Percentiles rank a stretch among this genome's conserved stretches.
These are phyloP conservation scores for Moesziomyces sp. DNA, from an alignment of 1,284 basidiomycete species.

Conservation along the genomic window DNA sequence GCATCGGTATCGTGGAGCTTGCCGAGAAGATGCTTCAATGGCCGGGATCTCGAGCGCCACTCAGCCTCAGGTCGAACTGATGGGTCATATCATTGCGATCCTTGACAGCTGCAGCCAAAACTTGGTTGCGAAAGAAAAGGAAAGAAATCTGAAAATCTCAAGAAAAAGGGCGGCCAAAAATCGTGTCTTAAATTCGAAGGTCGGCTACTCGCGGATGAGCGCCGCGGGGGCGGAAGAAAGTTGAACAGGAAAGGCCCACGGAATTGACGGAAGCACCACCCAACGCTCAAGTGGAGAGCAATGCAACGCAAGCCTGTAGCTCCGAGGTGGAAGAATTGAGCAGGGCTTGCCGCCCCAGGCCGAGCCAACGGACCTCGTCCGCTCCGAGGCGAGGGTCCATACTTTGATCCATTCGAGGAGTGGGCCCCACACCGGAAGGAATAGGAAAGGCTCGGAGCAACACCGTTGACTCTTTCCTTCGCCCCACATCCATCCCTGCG, in stretches of 20 bases:
- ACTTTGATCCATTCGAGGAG: background rate
- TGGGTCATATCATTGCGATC: slow-evolving; percentile 3
- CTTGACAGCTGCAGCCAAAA: slow-evolving; percentile 1
- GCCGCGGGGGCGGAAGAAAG: slow-evolving; percentile 46
- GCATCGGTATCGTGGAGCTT: background rate
- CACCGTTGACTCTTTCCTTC: background rate
- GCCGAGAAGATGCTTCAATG: background rate
- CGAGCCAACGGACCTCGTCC: slow-evolving; percentile 13
- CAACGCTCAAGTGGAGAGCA: background rate
- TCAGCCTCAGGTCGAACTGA: background rate
- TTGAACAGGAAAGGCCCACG: slow-evolving; percentile 14
- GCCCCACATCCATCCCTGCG: slow-evolving; percentile 1
- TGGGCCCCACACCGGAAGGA: background rate
- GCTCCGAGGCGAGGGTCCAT: background rate
- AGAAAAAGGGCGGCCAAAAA: background rate
- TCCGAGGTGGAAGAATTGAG: slow-evolving; percentile 25
- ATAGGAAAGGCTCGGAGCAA: slow-evolving; percentile 8
- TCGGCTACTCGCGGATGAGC: slow-evolving; percentile 20
- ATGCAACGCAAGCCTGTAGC: slow-evolving; percentile 11
- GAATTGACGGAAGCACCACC: slow-evolving; percentile 27
- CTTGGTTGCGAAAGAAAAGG: background rate
- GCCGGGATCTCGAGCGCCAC: background rate
- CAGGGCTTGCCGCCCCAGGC: no score
- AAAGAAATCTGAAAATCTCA: background rate
- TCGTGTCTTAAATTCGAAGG: background rate